Conservation (phyloP, 805 yeast species). For the Yarrowia divulgata region DNA sequence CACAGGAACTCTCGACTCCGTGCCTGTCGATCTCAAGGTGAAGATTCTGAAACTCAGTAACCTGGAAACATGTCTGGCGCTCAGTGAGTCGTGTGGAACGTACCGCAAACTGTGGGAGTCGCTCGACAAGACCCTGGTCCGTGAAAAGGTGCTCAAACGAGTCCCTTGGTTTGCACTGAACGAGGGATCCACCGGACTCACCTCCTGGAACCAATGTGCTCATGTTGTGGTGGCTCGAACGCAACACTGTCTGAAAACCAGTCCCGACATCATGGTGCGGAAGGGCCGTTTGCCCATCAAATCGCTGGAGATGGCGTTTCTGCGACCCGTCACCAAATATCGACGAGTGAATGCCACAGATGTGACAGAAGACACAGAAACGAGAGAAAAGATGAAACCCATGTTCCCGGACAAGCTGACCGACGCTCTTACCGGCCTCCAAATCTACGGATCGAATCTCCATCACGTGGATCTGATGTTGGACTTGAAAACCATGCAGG, state of each 20-base stretch:
- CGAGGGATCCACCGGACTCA: conserved; percentile 3
- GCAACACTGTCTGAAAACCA: background rate
- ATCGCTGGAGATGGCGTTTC: background rate
- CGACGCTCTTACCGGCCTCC: background rate
- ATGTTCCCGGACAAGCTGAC: background rate
- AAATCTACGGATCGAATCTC: background rate
- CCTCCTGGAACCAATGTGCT: conserved; percentile 1
- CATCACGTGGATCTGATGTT: background rate
- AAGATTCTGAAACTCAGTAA: background rate
- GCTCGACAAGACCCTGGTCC: conserved; percentile 12
- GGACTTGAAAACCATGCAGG: background rate
- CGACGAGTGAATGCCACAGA: background rate
- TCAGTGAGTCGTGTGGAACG: background rate
- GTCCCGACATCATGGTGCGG: background rate
- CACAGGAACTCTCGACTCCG: background rate
- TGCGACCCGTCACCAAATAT: background rate
- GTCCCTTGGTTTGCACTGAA: background rate
- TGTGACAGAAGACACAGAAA: background rate
- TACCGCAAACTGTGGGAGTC: conserved; percentile 1
- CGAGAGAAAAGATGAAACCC: background rate
- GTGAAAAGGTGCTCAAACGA: background rate
- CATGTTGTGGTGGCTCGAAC: background rate
- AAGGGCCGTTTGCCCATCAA: background rate
- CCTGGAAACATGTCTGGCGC: conserved; percentile 4
- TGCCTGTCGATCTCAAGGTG: background rate